These are phyloP conservation scores for Cornus suecica DNA, from an alignment of 148 eudicot genomes.

Conservation along the genomic window DNA sequence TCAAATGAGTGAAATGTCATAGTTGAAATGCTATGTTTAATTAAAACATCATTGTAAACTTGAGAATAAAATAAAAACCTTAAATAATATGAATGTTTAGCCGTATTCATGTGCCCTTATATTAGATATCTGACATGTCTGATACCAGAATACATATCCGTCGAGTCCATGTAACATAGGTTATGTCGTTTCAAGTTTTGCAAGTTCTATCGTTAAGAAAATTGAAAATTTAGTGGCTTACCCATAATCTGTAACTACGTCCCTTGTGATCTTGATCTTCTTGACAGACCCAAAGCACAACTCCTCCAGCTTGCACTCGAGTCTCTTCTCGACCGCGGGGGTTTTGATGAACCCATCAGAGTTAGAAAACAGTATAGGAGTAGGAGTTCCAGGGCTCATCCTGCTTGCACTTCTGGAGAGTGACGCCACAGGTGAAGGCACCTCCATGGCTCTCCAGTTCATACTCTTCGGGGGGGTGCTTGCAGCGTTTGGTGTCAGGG, in stretches of 20 bases:
- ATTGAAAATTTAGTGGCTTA: constrained; percentile 6
- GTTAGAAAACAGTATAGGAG: constrained; percentile 41
- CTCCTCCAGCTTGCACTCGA: constrained; percentile 72
- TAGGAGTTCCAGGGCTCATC: constrained; percentile 5
- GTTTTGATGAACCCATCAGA: constrained; percentile 46
- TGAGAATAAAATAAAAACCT: no score
- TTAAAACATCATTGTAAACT: no score
- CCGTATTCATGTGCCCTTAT: no score
- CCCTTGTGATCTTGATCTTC: constrained; percentile 41
- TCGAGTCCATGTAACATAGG: no score
- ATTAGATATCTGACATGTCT: no score
- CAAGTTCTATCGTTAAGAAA: no score
- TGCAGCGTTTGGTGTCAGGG: neutral
- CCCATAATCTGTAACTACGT: constrained; percentile 41
- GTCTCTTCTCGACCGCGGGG: constrained; percentile 28
- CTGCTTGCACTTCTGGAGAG: constrained; percentile 14
- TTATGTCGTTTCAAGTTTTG: no score
- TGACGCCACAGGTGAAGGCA: neutral
- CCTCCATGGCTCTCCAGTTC: constrained; percentile 14
- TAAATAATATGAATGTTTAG: no score
- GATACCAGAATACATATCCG: no score
- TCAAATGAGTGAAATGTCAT: no score
- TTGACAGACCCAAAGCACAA: constrained; percentile 64
- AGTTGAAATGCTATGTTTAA: no score
- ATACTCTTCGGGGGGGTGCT: constrained; percentile 8